Percentiles rank a stretch among this genome's conserved stretches.
Conservation (phyloP, 2,329 filamentous ascomycete genomes). For the Ascochyta viciae-villosae region DNA sequence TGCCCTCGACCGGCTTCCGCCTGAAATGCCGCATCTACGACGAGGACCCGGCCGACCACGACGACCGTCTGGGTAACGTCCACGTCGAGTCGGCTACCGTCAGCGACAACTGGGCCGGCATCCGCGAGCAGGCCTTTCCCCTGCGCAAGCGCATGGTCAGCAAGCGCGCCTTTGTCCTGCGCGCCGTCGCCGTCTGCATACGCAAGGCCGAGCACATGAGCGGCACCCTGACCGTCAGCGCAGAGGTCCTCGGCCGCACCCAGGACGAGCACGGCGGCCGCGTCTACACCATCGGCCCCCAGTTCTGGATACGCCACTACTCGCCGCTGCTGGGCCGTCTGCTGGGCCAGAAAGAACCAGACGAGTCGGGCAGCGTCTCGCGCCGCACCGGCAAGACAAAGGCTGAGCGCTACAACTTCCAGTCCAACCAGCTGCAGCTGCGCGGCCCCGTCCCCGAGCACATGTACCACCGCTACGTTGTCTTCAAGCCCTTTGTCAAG, state of each 20-base stretch:
- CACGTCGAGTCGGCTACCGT: slow-evolving; percentile 71
- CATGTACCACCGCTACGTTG: slow-evolving; percentile 91
- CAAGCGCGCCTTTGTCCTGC: slow-evolving; percentile 82
- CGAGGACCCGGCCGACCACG: slow-evolving; percentile 83
- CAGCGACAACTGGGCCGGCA: slow-evolving; percentile 71
- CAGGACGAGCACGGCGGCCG: slow-evolving; percentile 68
- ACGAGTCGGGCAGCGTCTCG: slow-evolving; percentile 44
- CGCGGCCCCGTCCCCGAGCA: slow-evolving; percentile 79
- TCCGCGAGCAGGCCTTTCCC: slow-evolving; percentile 69
- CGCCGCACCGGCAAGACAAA: slow-evolving; percentile 53
- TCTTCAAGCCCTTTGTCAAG: slow-evolving; percentile 89
- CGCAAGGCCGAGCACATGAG: slow-evolving; percentile 69
- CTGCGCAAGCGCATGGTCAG: slow-evolving; percentile 86
- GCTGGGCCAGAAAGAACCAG: slow-evolving; percentile 67
- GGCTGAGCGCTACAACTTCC: slow-evolving; percentile 83
- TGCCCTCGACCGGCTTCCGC: slow-evolving; percentile 79
- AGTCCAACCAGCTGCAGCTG: slow-evolving; percentile 90
- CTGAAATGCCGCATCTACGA: slow-evolving; percentile 90
- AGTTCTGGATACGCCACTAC: slow-evolving; percentile 80
- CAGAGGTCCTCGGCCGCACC: slow-evolving; percentile 79
- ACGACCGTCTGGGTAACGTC: slow-evolving; percentile 88
- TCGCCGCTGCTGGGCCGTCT: slow-evolving; percentile 88
- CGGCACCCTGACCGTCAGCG: slow-evolving; percentile 74
- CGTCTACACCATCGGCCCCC: slow-evolving; percentile 82
- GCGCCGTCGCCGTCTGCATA: slow-evolving; percentile 70